Evolutionary conservation across 441 rosid species (phyloP).

Genomic region (Populus tomentosa): DNA sequence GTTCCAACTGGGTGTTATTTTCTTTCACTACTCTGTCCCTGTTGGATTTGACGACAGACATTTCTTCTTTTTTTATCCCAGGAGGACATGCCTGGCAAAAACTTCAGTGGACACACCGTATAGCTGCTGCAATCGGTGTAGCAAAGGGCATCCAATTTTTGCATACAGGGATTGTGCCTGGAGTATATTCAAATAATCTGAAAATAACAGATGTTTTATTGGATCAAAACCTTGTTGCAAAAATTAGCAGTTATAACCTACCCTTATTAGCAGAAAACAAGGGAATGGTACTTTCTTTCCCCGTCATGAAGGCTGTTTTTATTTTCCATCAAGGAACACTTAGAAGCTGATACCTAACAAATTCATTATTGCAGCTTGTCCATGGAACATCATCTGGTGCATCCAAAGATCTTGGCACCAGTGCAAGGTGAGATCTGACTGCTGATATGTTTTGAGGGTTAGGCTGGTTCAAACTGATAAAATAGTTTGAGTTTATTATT

Average conservation of each 20-base stretch:
- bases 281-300: slow-evolving; percentile 44
- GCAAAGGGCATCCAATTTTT: slow-evolving; percentile 89
- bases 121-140: slow-evolving; percentile 71
- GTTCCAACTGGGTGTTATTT: not conserved
- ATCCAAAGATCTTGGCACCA: slow-evolving; percentile 32
- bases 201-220: slow-evolving; percentile 75
- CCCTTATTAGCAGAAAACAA: slow-evolving; percentile 64
- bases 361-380: slow-evolving; percentile 39
- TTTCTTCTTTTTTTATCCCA: slow-evolving; percentile 20
- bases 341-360: slow-evolving; percentile 5
- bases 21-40: not conserved
- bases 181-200: slow-evolving; percentile 69
- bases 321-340: not conserved
- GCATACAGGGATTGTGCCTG: slow-evolving; percentile 92
- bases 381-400: slow-evolving; percentile 38
- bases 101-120: slow-evolving; percentile 78
- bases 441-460: not conserved
- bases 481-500: not conserved
- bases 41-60: not conserved
- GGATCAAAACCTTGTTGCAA: slow-evolving; percentile 74
- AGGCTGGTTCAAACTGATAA: not conserved
- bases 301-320: not conserved
- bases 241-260: slow-evolving; percentile 83
- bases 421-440: slow-evolving; percentile 36
- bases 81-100: slow-evolving; percentile 36